Evolutionary conservation across 2,329 filamentous ascomycete genomes (phyloP), one percentile per base, ranked within the genome.

Genomic region (Epichloe hybrida): DNA sequence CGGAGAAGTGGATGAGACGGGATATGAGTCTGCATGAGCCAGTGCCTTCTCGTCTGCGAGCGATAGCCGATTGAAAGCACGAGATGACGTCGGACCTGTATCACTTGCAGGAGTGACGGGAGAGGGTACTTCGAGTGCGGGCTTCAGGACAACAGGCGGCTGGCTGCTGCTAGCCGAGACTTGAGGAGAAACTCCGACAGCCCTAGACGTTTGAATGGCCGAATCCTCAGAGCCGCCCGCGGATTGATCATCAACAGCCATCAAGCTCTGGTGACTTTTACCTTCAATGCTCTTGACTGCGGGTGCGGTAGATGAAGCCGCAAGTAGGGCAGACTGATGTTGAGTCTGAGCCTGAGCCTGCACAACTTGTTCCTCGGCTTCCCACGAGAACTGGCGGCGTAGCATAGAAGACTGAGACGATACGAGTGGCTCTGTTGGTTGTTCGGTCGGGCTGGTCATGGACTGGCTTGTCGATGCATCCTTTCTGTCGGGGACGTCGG

Each of bases 21-120:
- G 56, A 17, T 64, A 64, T 5, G 65, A 65, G 2, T 66, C 60
- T 7, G 62, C 57, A 46, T 65, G 64, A 12, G 64, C 58, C 20
- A 69, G 58, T 11, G 65, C 60, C 54, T 72, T 74, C 53, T 77
- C 73, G 13, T 77, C 71, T 2, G 66, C 66, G 2, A 72, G 59
- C 2, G 73, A 75, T 21, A 67, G 54, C 15, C 61, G 64, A 7
- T 57, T 63, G 49, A 54, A 52, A 31, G 59, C 62, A 46, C 40
- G 50, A 46, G 52, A 48, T 23, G 60, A 57, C 1, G 59, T 48
- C 11, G 54, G 55, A 31, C 54, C 60, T 23, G 64, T 57, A 2
- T 66, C 66, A 6, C 65, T 65, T 27, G 59, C 48, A 9, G 64
- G 62, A 15, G 72, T 76, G 2, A 70, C 54, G 2, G 73, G 72